Base-by-base conservation (phyloP, 2,329 filamentous ascomycete genomes). In the Fusarium sp. region DNA sequence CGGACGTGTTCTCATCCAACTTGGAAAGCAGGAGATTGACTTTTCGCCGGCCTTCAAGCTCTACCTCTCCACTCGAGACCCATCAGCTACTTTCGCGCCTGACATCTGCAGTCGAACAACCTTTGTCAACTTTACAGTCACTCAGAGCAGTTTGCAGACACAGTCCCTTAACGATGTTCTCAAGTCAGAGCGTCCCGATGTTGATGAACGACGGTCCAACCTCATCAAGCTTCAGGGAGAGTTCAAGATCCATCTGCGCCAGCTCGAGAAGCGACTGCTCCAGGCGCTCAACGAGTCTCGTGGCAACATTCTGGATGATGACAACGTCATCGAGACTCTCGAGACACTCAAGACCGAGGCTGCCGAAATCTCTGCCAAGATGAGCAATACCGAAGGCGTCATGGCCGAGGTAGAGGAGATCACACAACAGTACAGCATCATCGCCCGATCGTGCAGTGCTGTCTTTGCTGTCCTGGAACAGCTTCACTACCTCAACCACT, bases 61-160 rank as follows among this genome's bases (percentile, higher is more conserved):
- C 34, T 99, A 97, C 80, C 85, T 99, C 40, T 98, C 95, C 1
- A 99, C 97, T 2, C 89, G 95, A 76, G 96, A 99, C 83, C 97
- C 97, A 1, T 99, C 97, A 43, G 95, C 96, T 28, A 94, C 92
- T 8, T 99, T 99, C 79, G 91, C 96, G 8, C 97, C 96, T 1
- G 96, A 99, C 78, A 94, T 99, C 70, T 99, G 97, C 89, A 97
- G 94, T 86, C 90, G 97, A 76, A 98, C 96, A 7, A 99, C 97
- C 0, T 97, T 99, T 82, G 96, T 99, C 87, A 99, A 99, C 83
- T 99, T 99, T 75, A 98, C 97, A 1, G 95, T 99, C 68, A 99
- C 96, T 6, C 95, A 98, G 83, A 98, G 96, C 88, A 98, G 95
- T 86, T 87, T 99, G 77, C 96, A 97, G 83, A 98, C 96, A 2